phyloP scores from a whole-genome alignment of 257 asterid genomes.

The Nicotiana paniculata region DNA sequence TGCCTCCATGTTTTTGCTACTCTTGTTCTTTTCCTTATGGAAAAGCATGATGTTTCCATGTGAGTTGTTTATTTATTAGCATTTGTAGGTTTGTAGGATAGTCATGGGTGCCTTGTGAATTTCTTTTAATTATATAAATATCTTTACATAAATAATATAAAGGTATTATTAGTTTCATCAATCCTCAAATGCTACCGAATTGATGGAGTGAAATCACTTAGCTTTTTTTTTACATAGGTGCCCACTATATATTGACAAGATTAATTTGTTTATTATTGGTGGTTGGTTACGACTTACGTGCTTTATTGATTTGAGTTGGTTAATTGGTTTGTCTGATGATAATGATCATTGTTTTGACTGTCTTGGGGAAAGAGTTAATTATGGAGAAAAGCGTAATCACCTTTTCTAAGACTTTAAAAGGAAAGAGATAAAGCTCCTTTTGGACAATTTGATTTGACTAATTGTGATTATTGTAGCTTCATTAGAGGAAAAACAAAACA shows the following conservation, averaged over 20 bases:
- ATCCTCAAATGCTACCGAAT: background rate
- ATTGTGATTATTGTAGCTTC: background rate
- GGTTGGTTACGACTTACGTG: background rate
- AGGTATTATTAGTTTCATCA: too few species aligned
- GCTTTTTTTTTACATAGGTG: too few species aligned
- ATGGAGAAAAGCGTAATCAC: background rate
- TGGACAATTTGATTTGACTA: background rate
- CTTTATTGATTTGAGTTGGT: background rate
- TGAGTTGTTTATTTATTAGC: conserved; percentile 5
- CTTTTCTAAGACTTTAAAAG: background rate
- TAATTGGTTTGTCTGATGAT: conserved; percentile 1
- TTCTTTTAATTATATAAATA: background rate
- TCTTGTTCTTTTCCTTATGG: conserved; percentile 2
- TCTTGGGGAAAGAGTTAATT: background rate
- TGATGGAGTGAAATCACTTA: too few species aligned
- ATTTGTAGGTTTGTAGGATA: background rate
- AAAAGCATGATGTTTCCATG: conserved; percentile 8
- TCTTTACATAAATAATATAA: background rate
- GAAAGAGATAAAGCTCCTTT: background rate
- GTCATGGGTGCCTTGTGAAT: background rate
- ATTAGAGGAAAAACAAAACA: background rate
- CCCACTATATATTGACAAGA: background rate
- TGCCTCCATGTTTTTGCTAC: conserved; percentile 1
- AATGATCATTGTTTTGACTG: background rate
- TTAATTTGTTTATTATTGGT: background rate